A percentile compares a stretch with the other conserved stretches of the same genome.
Conservation (phyloP, 1,139 yeast genomes). For the Taphrina deformans region DNA sequence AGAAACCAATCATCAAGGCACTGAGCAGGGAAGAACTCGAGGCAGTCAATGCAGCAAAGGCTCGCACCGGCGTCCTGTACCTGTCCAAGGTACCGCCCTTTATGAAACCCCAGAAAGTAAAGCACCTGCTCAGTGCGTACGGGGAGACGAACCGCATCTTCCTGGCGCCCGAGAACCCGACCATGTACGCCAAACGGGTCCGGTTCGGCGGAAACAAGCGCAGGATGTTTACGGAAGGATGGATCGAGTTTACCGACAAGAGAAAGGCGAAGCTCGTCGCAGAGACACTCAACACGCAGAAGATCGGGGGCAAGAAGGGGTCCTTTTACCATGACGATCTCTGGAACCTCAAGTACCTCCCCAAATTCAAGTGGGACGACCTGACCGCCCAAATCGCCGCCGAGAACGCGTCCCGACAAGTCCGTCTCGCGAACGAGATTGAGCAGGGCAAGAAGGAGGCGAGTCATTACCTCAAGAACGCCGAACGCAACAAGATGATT, state of each 20-base stretch:
- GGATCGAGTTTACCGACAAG: slow-evolving; percentile 89
- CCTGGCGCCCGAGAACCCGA: slow-evolving; percentile 79
- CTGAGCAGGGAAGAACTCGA: slow-evolving; percentile 44
- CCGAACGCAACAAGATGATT: slow-evolving; percentile 82
- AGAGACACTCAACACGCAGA: slow-evolving; percentile 79
- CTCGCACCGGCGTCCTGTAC: slow-evolving; percentile 84
- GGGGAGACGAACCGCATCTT: slow-evolving; percentile 85
- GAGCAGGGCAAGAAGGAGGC: slow-evolving; percentile 86
- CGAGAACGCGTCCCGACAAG: slow-evolving; percentile 85
- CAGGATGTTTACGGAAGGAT: slow-evolving; percentile 85
- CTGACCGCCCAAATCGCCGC: slow-evolving; percentile 88
- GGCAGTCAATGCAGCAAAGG: slow-evolving; percentile 49
- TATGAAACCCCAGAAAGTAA: slow-evolving; percentile 90
- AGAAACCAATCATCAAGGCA: slow-evolving; percentile 41
- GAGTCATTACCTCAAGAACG: slow-evolving; percentile 76
- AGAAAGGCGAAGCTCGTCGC: slow-evolving; percentile 88
- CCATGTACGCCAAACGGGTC: slow-evolving; percentile 64
- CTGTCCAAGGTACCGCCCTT: slow-evolving; percentile 90
- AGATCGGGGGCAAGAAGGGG: slow-evolving; percentile 87
- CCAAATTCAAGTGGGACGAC: slow-evolving; percentile 93
- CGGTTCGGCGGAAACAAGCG: slow-evolving; percentile 95
- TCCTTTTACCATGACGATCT: slow-evolving; percentile 94
- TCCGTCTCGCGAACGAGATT: slow-evolving; percentile 81
- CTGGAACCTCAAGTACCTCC: slow-evolving; percentile 80
- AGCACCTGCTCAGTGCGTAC: slow-evolving; percentile 75